Percentiles rank a stretch among this genome's conserved stretches.
Conservation (phyloP, 202 grass and related monocot species). For the Carex sylvatica region DNA sequence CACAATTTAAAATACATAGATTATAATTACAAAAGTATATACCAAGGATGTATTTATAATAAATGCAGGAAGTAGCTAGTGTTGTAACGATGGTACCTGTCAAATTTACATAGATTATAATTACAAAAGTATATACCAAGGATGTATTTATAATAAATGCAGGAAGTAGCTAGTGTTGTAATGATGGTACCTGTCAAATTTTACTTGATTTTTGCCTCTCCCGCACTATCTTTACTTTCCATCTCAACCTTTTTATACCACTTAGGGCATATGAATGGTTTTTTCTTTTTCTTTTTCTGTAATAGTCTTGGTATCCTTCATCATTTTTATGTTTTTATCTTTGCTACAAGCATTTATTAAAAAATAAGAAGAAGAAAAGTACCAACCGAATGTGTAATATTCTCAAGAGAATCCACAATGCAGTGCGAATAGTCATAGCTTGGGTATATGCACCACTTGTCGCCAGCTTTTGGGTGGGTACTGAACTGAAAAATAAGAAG, state of each 20-base stretch:
- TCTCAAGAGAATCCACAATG: conserved; percentile 95
- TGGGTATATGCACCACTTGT: conserved; percentile 96
- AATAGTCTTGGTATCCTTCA: not conserved
- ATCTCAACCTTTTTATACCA: not conserved
- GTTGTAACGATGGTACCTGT: too few species aligned
- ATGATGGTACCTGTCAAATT: not conserved
- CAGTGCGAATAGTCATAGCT: conserved; percentile 94
- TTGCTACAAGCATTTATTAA: conserved; percentile 4
- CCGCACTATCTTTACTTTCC: not conserved
- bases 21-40: too few species aligned
- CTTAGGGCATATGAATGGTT: not conserved
- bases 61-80: too few species aligned
- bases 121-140: not conserved
- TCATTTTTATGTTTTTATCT: not conserved
- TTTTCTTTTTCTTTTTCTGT: not conserved
- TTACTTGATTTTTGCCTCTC: not conserved
- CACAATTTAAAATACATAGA: conserved; percentile 20
- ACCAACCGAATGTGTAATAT: conserved; percentile 90
- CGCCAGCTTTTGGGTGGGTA: conserved; percentile 84
- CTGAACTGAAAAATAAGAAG: conserved; percentile 52
- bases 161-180: not conserved
- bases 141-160: not conserved
- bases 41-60: too few species aligned
- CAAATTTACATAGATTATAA: not conserved
- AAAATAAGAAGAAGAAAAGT: conserved; percentile 19